Evolutionary conservation across 2,329 filamentous ascomycete species (phyloP).

Genomic region (Trichothecium roseum): DNA sequence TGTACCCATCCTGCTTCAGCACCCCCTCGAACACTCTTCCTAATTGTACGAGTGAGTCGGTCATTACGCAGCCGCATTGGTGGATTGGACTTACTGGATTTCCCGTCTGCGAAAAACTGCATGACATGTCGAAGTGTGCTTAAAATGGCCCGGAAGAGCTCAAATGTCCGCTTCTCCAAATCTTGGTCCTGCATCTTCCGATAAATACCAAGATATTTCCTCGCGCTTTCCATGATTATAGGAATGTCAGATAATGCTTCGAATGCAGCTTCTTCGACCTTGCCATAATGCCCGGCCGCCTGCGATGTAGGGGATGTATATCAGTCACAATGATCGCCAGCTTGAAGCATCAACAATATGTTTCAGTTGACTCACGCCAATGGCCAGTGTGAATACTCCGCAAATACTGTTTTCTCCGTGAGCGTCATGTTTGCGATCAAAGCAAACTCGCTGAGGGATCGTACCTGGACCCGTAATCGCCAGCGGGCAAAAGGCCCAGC

Average conservation of each 20-base stretch:
- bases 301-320: not conserved
- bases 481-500: constrained; percentile 3
- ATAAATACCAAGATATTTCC: constrained; percentile 7
- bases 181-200: constrained; percentile 3
- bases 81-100: not conserved
- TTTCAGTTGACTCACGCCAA: too few species aligned
- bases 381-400: constrained; percentile 1
- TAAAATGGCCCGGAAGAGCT: constrained; percentile 6
- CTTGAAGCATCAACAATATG: too few species aligned
- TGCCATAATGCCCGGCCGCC: constrained; percentile 3
- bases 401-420: constrained; percentile 1
- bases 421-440: not conserved
- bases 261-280: constrained; percentile 6
- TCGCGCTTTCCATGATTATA: constrained; percentile 4
- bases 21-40: constrained; percentile 1
- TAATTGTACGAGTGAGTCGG: not conserved
- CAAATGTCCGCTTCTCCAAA: constrained; percentile 5
- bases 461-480: constrained; percentile 5
- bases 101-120: constrained; percentile 8
- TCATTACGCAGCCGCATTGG: not conserved
- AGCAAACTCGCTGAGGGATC: not conserved
- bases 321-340: not conserved
- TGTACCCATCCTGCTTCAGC: constrained; percentile 2
- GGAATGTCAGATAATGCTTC: constrained; percentile 6
- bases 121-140: constrained; percentile 5